These are phyloP conservation scores for Pyrenophora teres DNA, from an alignment of 2,329 filamentous ascomycete species.

Conservation along the genomic window DNA sequence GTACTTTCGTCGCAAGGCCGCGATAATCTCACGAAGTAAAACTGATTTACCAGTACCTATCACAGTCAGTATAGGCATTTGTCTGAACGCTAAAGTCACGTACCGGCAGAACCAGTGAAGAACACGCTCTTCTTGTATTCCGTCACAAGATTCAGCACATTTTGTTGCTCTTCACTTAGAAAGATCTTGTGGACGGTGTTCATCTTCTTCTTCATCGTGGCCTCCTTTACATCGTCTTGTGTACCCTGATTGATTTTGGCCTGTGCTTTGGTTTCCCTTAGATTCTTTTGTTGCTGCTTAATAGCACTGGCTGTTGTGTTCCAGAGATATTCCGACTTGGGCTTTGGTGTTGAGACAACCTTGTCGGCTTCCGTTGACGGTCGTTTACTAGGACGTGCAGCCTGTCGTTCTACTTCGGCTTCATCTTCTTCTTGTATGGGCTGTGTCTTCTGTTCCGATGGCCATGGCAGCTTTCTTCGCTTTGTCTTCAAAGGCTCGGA, in stretches of 20 bases:
- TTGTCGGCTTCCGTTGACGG: conserved; percentile 42
- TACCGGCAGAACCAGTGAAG: conserved; percentile 91
- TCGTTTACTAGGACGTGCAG: conserved; percentile 32
- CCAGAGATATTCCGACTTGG: conserved; percentile 60
- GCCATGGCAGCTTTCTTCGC: conserved; percentile 62
- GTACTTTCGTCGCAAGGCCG: conserved; percentile 76
- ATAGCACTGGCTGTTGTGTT: conserved; percentile 74
- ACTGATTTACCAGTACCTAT: conserved; percentile 90
- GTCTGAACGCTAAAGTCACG: conserved; percentile 1
- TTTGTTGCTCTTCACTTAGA: conserved; percentile 83
- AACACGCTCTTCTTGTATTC: conserved; percentile 86
- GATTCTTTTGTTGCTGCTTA: conserved; percentile 76
- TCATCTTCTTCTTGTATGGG: conserved; percentile 22
- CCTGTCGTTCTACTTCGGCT: conserved; percentile 17
- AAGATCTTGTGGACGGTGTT: conserved; percentile 63
- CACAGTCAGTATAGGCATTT: conserved; percentile 7
- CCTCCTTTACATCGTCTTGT: conserved; percentile 56
- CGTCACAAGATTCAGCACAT: conserved; percentile 81
- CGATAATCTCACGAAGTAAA: conserved; percentile 88
- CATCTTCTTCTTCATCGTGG: conserved; percentile 50
- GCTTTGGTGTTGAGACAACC: conserved; percentile 51
- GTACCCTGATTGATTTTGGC: conserved; percentile 46
- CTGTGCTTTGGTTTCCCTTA: conserved; percentile 65
- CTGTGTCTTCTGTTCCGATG: conserved; percentile 46
- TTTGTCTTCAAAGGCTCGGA: conserved; percentile 19